These are phyloP conservation scores for Rhizopogon sp. DNA, from an alignment of 768 basidiomycete genomes.

Conservation along the genomic window DNA sequence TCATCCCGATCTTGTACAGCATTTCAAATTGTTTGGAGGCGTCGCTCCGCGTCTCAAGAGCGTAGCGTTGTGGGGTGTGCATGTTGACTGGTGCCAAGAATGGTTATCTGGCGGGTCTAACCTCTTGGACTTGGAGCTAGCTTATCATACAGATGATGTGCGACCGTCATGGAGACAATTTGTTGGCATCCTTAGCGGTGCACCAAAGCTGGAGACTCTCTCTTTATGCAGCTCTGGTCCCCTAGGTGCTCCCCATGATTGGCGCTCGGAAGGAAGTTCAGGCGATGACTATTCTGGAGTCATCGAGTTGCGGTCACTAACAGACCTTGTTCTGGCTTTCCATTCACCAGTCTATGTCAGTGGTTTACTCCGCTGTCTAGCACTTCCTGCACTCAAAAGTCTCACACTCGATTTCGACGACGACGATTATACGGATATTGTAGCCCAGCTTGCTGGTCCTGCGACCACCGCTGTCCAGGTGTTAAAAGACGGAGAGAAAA, in stretches of 20 bases:
- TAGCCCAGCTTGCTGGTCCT: constrained; percentile 32
- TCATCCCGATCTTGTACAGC: constrained; percentile 21
- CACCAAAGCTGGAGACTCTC: constrained; percentile 50
- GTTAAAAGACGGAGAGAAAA: constrained; percentile 32
- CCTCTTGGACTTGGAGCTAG: constrained; percentile 50
- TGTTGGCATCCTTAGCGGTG: constrained; percentile 42
- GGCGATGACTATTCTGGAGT: constrained; percentile 23
- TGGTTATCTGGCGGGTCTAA: constrained; percentile 19
- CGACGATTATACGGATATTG: constrained; percentile 49
- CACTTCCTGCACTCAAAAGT: constrained; percentile 29
- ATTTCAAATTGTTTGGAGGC: constrained; percentile 49
- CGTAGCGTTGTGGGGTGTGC: constrained; percentile 62
- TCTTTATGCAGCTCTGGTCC: constrained; percentile 58
- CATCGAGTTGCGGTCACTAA: constrained; percentile 24
- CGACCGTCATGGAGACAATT: constrained; percentile 57
- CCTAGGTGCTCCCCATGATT: constrained; percentile 31
- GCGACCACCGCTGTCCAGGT: constrained; percentile 13
- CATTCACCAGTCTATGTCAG: constrained; percentile 40
- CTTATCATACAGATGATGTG: constrained; percentile 58
- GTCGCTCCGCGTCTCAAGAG: constrained; percentile 45
- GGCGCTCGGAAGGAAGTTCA: constrained; percentile 20
- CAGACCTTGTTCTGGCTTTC: constrained; percentile 43
- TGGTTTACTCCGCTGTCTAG: constrained; percentile 19
- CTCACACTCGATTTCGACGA: constrained; percentile 51
- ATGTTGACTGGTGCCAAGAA: constrained; percentile 57